These are phyloP conservation scores for Hymenoscyphus fructigenus DNA, from an alignment of 2,329 filamentous ascomycete genomes.

Conservation along the genomic window DNA sequence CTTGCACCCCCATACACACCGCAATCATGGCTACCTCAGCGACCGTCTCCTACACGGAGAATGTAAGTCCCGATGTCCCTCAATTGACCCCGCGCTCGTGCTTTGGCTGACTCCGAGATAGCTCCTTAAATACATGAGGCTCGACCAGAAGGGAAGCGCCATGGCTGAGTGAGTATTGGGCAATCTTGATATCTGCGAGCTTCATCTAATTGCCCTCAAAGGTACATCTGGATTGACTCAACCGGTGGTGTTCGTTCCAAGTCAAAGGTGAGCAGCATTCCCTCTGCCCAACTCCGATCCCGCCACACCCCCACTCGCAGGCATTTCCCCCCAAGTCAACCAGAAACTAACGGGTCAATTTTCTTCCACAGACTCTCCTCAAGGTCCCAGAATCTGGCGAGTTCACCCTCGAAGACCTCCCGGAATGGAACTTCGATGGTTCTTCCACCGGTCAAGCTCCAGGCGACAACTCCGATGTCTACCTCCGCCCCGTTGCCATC, in stretches of 20 bases:
- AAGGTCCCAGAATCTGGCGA: slow-evolving; percentile 49
- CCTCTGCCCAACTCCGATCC: slow-evolving; percentile 26
- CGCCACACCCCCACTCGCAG: neutral
- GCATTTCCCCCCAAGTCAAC: neutral
- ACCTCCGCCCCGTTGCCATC: slow-evolving; percentile 85
- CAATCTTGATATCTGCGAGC: neutral
- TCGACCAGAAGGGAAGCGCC: slow-evolving; percentile 83
- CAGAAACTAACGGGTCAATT: slow-evolving; percentile 18
- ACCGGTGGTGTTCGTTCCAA: slow-evolving; percentile 85
- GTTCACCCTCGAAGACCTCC: slow-evolving; percentile 58
- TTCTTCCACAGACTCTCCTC: slow-evolving; percentile 56
- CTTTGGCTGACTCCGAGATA: slow-evolving; percentile 42
- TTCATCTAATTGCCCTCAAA: slow-evolving; percentile 20
- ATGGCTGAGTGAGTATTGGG: slow-evolving; percentile 82
- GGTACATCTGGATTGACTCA: slow-evolving; percentile 91
- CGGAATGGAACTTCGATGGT: slow-evolving; percentile 83
- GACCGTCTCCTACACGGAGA: slow-evolving; percentile 40
- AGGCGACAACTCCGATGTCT: slow-evolving; percentile 95
- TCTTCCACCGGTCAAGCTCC: slow-evolving; percentile 91
- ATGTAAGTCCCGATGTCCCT: slow-evolving; percentile 38
- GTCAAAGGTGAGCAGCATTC: slow-evolving; percentile 73
- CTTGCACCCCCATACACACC: slow-evolving; percentile 14
- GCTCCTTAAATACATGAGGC: slow-evolving; percentile 88
- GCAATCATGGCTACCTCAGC: slow-evolving; percentile 35
- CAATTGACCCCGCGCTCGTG: slow-evolving; percentile 19